Evolutionary conservation across 257 asterid genomes (phyloP).

Genomic region (Solanum bukasovii): DNA sequence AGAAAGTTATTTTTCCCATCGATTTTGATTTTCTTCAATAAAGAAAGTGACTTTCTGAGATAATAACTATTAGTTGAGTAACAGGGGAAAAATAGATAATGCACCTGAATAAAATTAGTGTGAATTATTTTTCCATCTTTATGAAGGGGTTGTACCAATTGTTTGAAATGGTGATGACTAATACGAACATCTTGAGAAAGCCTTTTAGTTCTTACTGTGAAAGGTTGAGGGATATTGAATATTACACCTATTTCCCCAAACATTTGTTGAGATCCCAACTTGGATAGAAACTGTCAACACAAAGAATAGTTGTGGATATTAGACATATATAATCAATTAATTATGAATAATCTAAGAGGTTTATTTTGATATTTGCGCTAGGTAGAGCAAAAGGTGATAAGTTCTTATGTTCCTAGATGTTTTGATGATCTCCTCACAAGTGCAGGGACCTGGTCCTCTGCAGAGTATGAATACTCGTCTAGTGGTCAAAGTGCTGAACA

Average conservation of each 20-base stretch:
- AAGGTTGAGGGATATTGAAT: constrained; percentile 83
- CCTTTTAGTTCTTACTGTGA: constrained; percentile 88
- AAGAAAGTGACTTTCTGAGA: too few species aligned
- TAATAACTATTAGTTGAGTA: too few species aligned
- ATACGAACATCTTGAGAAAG: constrained; percentile 84
- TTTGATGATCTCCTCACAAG: too few species aligned
- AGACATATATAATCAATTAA: neutral
- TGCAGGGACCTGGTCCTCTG: too few species aligned
- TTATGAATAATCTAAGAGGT: neutral
- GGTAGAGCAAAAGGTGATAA: neutral
- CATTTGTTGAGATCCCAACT: constrained; percentile 49
- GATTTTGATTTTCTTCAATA: neutral
- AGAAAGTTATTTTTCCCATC: too few species aligned
- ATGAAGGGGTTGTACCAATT: constrained; percentile 51
- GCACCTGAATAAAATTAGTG: constrained; percentile 75
- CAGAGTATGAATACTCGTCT: too few species aligned
- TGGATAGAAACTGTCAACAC: constrained; percentile 44
- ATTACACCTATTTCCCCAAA: constrained; percentile 91
- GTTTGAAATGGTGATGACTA: constrained; percentile 88
- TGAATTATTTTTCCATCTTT: constrained; percentile 60
- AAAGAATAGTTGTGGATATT: neutral
- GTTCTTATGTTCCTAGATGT: too few species aligned
- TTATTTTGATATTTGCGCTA: neutral
- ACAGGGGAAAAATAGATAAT: neutral
- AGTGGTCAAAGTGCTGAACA: too few species aligned